Conservation (phyloP, 2,329 filamentous ascomycete species). For the Microdochium bolleyi region DNA sequence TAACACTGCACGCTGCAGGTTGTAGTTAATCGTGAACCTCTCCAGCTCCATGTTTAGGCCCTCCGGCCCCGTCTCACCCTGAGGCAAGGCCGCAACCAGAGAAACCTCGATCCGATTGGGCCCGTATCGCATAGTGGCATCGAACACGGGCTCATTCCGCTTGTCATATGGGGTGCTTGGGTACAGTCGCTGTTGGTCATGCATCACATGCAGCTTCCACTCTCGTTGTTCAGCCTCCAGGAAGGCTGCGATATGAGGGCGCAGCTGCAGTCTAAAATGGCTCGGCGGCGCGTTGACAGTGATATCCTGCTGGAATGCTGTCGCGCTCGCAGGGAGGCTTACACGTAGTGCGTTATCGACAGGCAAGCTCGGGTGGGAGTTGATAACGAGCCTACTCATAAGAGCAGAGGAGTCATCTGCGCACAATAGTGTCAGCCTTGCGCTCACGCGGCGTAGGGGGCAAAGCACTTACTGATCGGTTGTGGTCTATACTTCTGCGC, state of each 20-base stretch:
- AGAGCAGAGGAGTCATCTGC: conserved; percentile 19
- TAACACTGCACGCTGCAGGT: conserved; percentile 34
- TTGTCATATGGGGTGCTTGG: conserved; percentile 43
- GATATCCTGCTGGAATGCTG: conserved; percentile 61
- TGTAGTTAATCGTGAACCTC: conserved; percentile 67
- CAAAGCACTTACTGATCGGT: conserved; percentile 19
- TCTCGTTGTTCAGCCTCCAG: conserved; percentile 55
- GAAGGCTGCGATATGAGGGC: conserved; percentile 54
- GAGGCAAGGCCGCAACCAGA: conserved; percentile 62
- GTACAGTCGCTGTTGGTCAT: conserved; percentile 58
- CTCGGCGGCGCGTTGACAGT: conserved; percentile 61
- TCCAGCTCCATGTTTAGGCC: conserved; percentile 68
- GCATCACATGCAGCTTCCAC: conserved; percentile 68
- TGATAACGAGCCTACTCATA: conserved; percentile 17
- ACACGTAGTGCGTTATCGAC: conserved; percentile 54
- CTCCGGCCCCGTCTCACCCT: conserved; percentile 45
- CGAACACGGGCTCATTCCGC: conserved; percentile 61
- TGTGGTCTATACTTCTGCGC: conserved; percentile 20
- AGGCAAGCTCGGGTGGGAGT: conserved; percentile 53
- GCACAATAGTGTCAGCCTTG: neutral
- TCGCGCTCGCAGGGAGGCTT: conserved; percentile 56
- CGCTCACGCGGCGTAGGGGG: neutral
- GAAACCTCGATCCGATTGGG: conserved; percentile 75
- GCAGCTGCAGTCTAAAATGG: conserved; percentile 65
- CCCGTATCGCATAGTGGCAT: conserved; percentile 62